A percentile compares a stretch with the other conserved stretches of the same genome.
phyloP scores from a whole-genome alignment of 768 basidiomycete species.

The Boletus pseudo-olivaceus region DNA sequence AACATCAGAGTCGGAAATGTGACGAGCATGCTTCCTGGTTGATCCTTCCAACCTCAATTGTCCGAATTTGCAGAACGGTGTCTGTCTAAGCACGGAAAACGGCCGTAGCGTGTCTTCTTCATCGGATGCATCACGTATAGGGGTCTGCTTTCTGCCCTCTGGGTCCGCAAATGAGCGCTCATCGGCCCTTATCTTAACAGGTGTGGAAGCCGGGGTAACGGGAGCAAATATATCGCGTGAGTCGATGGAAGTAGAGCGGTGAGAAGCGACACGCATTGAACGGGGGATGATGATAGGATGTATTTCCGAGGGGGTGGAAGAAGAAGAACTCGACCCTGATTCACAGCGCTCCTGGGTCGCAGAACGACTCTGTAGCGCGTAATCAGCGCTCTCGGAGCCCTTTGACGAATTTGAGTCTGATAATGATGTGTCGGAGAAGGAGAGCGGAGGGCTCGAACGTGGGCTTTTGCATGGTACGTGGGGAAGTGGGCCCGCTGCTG shows the following conservation, averaged over 20 bases:
- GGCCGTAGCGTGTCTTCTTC: slow-evolving; percentile 24
- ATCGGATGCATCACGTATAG: slow-evolving; percentile 30
- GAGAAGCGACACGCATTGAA: slow-evolving; percentile 35
- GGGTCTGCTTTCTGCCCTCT: slow-evolving; percentile 9
- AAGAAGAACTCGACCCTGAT: slow-evolving; percentile 35
- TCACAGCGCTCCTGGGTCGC: slow-evolving; percentile 16
- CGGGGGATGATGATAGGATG: slow-evolving; percentile 37
- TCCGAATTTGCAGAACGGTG: slow-evolving; percentile 17
- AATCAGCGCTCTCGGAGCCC: slow-evolving; percentile 4
- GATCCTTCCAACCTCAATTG: slow-evolving; percentile 27
- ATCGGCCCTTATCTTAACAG: slow-evolving; percentile 18
- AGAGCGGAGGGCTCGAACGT: slow-evolving; percentile 4
- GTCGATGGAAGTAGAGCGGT: slow-evolving; percentile 21
- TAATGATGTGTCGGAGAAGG: slow-evolving; percentile 15
- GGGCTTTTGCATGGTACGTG: slow-evolving; percentile 53
- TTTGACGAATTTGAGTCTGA: slow-evolving; percentile 6
- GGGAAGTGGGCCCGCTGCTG: slow-evolving; percentile 59
- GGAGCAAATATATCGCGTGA: slow-evolving; percentile 33
- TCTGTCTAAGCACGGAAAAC: slow-evolving; percentile 22
- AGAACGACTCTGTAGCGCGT: slow-evolving; percentile 1
- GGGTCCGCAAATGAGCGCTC: slow-evolving; percentile 12
- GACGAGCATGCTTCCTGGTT: slow-evolving; percentile 16
- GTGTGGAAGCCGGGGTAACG: slow-evolving; percentile 41
- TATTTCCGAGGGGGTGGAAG: slow-evolving; percentile 34
- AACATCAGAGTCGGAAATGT: slow-evolving; percentile 22